Conservation (phyloP, 208 protist species). For the Naegleria lovaniensis region DNA sequence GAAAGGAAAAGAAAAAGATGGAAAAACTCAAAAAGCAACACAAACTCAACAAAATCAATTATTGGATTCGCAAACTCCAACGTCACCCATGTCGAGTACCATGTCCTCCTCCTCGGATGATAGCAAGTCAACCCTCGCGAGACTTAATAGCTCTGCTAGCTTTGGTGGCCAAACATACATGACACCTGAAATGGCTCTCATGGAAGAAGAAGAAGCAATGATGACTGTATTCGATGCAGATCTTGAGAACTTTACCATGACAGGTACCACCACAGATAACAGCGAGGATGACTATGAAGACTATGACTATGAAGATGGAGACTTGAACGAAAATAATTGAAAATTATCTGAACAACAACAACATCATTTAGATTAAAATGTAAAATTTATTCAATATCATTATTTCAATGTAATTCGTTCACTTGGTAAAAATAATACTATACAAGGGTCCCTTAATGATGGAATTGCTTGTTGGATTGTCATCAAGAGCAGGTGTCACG, state of each 20-base stretch:
- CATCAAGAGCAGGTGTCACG: not conserved
- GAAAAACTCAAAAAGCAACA: not conserved
- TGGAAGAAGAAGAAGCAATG: not conserved
- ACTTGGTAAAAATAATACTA: not conserved
- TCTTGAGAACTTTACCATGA: not conserved
- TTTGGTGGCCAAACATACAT: not conserved
- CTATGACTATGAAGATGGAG: not conserved
- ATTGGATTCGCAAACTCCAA: not conserved
- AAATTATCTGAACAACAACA: too few species aligned
- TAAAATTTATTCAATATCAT: too few species aligned
- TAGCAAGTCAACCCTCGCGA: not conserved
- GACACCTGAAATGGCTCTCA: not conserved
- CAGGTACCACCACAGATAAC: not conserved
- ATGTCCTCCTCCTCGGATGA: not conserved
- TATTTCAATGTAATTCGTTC: too few species aligned
- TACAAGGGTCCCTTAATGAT: not conserved
- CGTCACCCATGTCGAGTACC: not conserved
- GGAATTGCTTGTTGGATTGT: not conserved
- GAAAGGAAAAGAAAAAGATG: not conserved
- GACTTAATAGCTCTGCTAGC: not conserved
- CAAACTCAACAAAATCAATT: not conserved
- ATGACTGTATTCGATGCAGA: not conserved
- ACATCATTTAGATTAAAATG: too few species aligned
- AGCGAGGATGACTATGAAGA: not conserved
- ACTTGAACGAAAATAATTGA: conserved; percentile 44